A percentile compares a stretch with the other conserved stretches of the same genome.
phyloP scores from a whole-genome alignment of 345 rosid species.

The Populus euphratica region DNA sequence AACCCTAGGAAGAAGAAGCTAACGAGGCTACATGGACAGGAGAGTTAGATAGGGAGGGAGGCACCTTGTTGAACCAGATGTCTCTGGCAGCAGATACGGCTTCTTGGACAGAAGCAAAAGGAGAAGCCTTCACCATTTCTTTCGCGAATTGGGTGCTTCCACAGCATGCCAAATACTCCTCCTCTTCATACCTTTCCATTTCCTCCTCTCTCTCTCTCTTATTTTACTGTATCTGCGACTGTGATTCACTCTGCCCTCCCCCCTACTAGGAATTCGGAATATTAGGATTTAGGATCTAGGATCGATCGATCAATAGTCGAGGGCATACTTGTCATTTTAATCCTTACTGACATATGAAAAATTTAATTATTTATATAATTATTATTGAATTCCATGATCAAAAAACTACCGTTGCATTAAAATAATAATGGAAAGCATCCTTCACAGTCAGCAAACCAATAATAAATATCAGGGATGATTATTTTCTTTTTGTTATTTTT shows the following conservation, averaged over 20 bases:
- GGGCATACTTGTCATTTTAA: no score
- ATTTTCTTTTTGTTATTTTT: no score
- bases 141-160: slow-evolving; percentile 71
- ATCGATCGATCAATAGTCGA: no score
- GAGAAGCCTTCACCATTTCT: slow-evolving; percentile 58
- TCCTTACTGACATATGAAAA: no score
- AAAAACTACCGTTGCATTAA: no score
- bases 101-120: slow-evolving; percentile 46
- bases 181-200: slow-evolving; percentile 44
- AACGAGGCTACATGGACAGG: background rate
- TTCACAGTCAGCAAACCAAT: no score
- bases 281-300: no score
- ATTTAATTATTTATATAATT: no score
- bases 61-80: slow-evolving; percentile 75
- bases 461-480: no score
- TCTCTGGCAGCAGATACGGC: slow-evolving; percentile 57
- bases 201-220: background rate
- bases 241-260: background rate
- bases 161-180: slow-evolving; percentile 68
- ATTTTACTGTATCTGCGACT: background rate
- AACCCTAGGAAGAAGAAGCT: background rate
- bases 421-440: no score
- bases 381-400: no score
- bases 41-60: no score
- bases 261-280: background rate